phyloP scores from a whole-genome alignment of 371 early-diverging fungal genomes.

The Haplosporangium sp. region DNA sequence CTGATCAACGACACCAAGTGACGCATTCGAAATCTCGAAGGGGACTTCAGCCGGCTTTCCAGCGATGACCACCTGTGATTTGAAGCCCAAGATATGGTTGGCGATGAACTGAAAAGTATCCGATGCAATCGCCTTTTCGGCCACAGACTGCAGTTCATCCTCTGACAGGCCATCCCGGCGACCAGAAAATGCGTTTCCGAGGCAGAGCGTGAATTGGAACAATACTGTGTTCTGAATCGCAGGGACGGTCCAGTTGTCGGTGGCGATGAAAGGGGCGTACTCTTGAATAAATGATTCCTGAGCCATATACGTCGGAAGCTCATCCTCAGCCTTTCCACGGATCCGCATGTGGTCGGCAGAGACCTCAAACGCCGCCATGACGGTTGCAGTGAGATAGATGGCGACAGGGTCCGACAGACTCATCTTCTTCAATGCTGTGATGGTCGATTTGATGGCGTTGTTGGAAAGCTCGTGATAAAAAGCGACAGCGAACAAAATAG shows the following conservation, averaged over 20 bases:
- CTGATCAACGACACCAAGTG: constrained; percentile 51
- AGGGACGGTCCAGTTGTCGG: constrained; percentile 61
- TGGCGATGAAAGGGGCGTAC: constrained; percentile 35
- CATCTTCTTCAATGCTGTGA: constrained; percentile 30
- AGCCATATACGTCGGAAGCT: constrained; percentile 37
- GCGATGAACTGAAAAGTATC: constrained; percentile 79
- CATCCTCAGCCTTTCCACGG: constrained; percentile 38
- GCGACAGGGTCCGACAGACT: constrained; percentile 46
- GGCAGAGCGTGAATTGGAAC: constrained; percentile 77
- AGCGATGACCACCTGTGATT: constrained; percentile 43
- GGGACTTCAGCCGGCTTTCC: constrained; percentile 55
- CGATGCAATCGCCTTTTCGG: constrained; percentile 64
- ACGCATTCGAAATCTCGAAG: constrained; percentile 55
- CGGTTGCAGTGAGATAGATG: constrained; percentile 47
- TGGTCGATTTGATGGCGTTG: constrained; percentile 27
- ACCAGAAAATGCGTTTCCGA: constrained; percentile 59
- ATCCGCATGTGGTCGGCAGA: constrained; percentile 39
- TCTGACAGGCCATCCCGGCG: constrained; percentile 64
- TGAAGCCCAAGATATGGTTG: constrained; percentile 73
- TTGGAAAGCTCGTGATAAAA: constrained; percentile 61
- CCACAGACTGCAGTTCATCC: constrained; percentile 66
- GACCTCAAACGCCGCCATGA: constrained; percentile 49
- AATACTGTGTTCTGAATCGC: constrained; percentile 71
- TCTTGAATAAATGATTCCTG: constrained; percentile 39
- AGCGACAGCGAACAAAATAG: constrained; percentile 66